Evolutionary conservation across 331 rosid genomes (phyloP).

Genomic region (Stylosanthes scabra): DNA sequence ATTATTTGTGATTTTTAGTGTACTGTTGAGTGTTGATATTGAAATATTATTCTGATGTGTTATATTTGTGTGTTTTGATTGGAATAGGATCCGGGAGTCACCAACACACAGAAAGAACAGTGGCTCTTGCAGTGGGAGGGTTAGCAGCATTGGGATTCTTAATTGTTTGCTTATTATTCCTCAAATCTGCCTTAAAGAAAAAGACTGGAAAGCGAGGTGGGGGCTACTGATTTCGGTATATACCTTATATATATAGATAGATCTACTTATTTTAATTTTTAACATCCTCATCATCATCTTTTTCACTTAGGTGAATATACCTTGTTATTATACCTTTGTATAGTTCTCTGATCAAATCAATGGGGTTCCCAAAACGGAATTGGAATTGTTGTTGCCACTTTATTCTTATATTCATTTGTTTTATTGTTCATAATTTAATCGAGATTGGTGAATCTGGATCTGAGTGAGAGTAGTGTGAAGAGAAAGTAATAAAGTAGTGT

Average conservation of each 20-base stretch:
- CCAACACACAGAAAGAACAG: constrained; percentile 66
- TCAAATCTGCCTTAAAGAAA: constrained; percentile 61
- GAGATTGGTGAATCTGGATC: too few relatives aligned
- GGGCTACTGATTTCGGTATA: constrained; percentile 32
- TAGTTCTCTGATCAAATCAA: constrained; percentile 36
- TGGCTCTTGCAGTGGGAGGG: constrained; percentile 92
- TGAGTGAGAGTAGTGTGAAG: too few relatives aligned
- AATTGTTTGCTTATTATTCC: constrained; percentile 68
- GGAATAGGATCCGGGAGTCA: constrained; percentile 38
- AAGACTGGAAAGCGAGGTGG: constrained; percentile 59
- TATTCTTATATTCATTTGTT: not conserved
- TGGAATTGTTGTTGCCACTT: constrained; percentile 1
- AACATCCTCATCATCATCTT: constrained; percentile 15
- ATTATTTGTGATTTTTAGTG: too few relatives aligned
- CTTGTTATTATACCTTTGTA: constrained; percentile 36
- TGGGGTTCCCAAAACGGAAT: constrained; percentile 17
- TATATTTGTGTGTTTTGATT: constrained; percentile 29
- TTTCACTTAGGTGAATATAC: constrained; percentile 27
- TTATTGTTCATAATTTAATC: too few relatives aligned
- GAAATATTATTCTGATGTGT: too few relatives aligned
- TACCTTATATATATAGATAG: constrained; percentile 25
- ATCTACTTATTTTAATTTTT: constrained; percentile 12
- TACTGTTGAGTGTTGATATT: too few relatives aligned
- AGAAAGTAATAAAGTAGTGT: too few relatives aligned
- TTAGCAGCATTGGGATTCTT: constrained; percentile 79